Evolutionary conservation across 352 stramenopile genomes (phyloP), one percentile per base, ranked within the genome.

Genomic region (Saprolegnia parasitica): DNA sequence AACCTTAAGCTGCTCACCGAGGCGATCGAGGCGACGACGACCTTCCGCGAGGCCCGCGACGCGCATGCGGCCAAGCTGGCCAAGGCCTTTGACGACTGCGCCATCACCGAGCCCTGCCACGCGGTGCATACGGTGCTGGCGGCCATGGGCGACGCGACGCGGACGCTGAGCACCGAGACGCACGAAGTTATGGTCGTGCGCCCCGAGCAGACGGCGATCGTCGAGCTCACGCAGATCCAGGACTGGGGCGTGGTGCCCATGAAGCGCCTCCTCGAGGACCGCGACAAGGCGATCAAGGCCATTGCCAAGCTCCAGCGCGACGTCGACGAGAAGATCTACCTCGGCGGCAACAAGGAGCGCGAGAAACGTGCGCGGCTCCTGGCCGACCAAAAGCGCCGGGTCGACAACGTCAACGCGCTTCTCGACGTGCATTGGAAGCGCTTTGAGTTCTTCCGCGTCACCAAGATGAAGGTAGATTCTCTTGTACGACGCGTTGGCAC

Each of bases 321-420:
- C 67, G 88, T 87, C 45, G 82, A 93, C 20, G 84, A 90, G 9
- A 72, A 85, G 16, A 76, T 62, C 80, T 89, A 67, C n/a, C 62
- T 75, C 26, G 47, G 55, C 55, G 39, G 52, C 5, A 70, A 70
- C 0, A 89, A 78, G 65, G 86, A 91, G 45, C 88, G 88, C 56
- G 86, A 95, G 56, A 93, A 90, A 68, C 90, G 90, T 63, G 67
- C 89, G 24, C 77, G 86, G 20, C 86, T 95, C 78, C 75, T 95
- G 26, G 87, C 83, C 18, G 86, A 95, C 71, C 86, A 95, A 64
- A 87, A 87, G 60, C 84, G 86, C 9, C 84, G 86, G 18, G 85
- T 92, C 1, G 86, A 95, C 56, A 95, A 95, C 57, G 84, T 90
- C 15, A 93, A 91, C 40, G 49, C 68, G 8, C 73, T 95, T 21